Base-by-base conservation (phyloP, 768 basidiomycete species). In the Auriscalpium microsporum region DNA sequence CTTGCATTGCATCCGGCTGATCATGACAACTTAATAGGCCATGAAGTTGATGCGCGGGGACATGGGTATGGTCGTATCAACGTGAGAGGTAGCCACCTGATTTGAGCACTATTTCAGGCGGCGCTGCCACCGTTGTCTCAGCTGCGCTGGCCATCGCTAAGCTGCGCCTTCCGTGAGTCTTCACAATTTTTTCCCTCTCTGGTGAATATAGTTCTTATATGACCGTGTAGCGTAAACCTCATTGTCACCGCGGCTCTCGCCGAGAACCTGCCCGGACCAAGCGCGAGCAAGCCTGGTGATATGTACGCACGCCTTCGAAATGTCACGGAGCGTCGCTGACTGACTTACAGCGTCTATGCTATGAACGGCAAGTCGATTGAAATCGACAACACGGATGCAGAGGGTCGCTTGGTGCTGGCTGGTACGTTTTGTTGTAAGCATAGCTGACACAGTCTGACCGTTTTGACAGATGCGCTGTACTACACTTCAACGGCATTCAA, bases 311-410 rank as follows among this genome's bases (percentile, higher is more conserved):
- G 37, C 13, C n/a, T 34, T 44, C 8, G 28, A 2, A 13, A 16
- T 52, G 17, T 23, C 7, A 21, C n/a, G 4, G 10, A 17, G 14
- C 37, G 10, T 33, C 50, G 50, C 36, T 47, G 10, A 45, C 38
- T 36, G 14, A 21, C 21, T 9, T 35, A 33, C 58, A 90, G 87
- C 45, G 63, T 92, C 60, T 87, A 87, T 58, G 86, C 89, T 6
- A 91, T 91, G 86, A 91, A 91, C 61, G 89, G 91, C 38, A 92
- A 91, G 69, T 82, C 86, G 0, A 78, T 93, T 16, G 89, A 93
- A 65, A 78, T 93, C 33, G 89, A 92, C 69, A 91, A 91, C 67
- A 93, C 90, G 0, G 91, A 90, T 65, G 88, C 88, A 7, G 89
- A 90, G 63, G 89, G 87, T 10, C 82, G 89, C 11, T 72, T 92